These are phyloP conservation scores for Aspergillus luchuensis DNA, from an alignment of 2,329 filamentous ascomycete species.

Conservation along the genomic window DNA sequence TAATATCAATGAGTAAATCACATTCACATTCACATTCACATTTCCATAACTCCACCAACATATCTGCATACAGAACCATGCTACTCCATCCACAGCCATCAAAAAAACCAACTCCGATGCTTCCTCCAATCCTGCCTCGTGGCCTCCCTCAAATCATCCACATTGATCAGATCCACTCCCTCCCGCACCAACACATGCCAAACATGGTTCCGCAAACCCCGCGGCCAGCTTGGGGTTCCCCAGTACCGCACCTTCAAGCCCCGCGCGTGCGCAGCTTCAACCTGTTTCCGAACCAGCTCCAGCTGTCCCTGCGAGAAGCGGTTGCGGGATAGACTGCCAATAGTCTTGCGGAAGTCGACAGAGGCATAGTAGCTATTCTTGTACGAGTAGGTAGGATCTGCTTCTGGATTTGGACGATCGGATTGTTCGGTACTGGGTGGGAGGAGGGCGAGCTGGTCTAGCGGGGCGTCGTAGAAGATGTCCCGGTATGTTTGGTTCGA, in stretches of 20 bases:
- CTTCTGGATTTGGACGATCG: not conserved
- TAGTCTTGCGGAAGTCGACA: constrained; percentile 55
- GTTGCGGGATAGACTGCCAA: constrained; percentile 56
- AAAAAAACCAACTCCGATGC: constrained; percentile 16
- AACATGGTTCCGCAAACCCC: constrained; percentile 55
- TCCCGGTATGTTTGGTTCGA: constrained; percentile 47
- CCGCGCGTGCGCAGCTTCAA: constrained; percentile 51
- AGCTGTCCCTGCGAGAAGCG: constrained; percentile 51
- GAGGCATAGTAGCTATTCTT: constrained; percentile 69
- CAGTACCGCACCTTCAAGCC: constrained; percentile 64
- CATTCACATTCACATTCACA: not conserved
- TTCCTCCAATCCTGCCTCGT: constrained; percentile 45
- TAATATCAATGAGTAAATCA: too few species aligned
- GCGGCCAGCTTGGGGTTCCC: constrained; percentile 61
- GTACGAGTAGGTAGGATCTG: constrained; percentile 44
- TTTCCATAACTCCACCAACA: not conserved
- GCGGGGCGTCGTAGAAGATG: constrained; percentile 54
- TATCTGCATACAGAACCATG: too few species aligned
- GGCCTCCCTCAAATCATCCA: constrained; percentile 59
- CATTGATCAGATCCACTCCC: constrained; percentile 63
- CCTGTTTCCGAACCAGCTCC: constrained; percentile 47
- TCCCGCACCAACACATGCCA: constrained; percentile 60
- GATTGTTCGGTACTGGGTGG: not conserved
- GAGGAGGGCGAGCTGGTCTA: constrained; percentile 29
- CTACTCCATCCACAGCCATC: not conserved